Percentiles rank a stretch among this genome's conserved stretches.
Evolutionary conservation across 2,329 filamentous ascomycete species (phyloP).

Genomic region (Dactylonectria estremocensis): DNA sequence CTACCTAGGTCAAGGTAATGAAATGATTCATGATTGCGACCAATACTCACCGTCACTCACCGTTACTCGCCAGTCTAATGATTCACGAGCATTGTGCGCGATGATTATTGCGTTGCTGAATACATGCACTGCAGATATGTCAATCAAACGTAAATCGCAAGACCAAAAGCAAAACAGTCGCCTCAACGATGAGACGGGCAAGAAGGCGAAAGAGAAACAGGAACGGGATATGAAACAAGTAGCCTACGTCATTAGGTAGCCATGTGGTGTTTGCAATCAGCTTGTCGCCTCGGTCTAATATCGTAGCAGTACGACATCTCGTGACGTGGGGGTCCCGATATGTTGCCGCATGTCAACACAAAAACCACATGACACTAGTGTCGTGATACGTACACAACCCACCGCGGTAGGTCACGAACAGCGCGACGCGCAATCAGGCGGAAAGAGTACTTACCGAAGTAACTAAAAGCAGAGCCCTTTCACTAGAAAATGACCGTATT

Average conservation of each 20-base stretch:
- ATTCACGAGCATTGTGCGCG: background rate
- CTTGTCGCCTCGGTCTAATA: conserved; percentile 21
- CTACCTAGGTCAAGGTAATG: background rate
- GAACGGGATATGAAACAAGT: conserved; percentile 22
- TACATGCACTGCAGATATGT: too few relatives aligned
- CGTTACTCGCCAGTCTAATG: background rate
- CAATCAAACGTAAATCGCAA: conserved; percentile 31
- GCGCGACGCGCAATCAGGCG: conserved; percentile 45
- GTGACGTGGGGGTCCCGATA: conserved; percentile 38
- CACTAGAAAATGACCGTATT: conserved; percentile 43
- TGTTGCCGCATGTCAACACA: conserved; percentile 43
- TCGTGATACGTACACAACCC: conserved; percentile 42
- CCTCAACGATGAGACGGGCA: conserved; percentile 23
- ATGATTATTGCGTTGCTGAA: background rate
- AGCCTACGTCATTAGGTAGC: conserved; percentile 24
- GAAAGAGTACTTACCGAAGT: conserved; percentile 40
- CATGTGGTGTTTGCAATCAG: conserved; percentile 39
- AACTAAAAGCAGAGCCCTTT: conserved; percentile 43
- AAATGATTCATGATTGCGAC: background rate
- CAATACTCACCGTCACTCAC: background rate
- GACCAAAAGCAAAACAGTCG: background rate
- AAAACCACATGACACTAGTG: conserved; percentile 46
- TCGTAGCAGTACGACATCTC: conserved; percentile 27
- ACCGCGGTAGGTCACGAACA: conserved; percentile 43
- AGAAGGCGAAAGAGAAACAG: conserved; percentile 27